Conservation (phyloP, 176 grass and related monocot species). For the Cenchrus fungigraminus region DNA sequence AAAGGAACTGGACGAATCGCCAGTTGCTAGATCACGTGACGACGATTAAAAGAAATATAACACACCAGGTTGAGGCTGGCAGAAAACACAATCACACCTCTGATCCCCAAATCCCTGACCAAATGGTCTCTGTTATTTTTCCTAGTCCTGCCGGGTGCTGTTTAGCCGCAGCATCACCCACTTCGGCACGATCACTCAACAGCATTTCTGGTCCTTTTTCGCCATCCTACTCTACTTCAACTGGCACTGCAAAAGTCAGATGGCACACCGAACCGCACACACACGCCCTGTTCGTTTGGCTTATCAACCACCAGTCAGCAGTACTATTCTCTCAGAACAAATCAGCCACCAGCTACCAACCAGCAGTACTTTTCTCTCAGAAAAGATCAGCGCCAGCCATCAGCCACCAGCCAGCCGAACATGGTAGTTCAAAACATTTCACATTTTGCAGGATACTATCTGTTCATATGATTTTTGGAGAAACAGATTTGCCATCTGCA, state of each 20-base stretch:
- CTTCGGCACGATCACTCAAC: neutral
- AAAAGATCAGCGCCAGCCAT: no score
- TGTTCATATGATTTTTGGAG: neutral
- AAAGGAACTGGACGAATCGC: neutral
- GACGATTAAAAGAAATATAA: neutral
- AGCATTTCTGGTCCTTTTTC: neutral
- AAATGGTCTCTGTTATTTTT: neutral
- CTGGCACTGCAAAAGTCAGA: no score
- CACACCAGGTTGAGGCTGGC: neutral
- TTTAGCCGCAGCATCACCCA: neutral
- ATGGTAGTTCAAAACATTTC: neutral
- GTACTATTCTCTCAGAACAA: no score
- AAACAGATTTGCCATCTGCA: no score
- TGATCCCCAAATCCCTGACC: neutral
- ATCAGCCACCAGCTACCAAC: no score
- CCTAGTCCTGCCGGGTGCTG: neutral
- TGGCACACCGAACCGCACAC: no score
- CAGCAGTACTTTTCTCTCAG: no score
- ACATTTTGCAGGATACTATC: no score
- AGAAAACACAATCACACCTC: neutral
- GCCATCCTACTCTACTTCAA: neutral
- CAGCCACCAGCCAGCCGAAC: no score
- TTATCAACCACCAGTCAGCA: no score
- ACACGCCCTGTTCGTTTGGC: no score
- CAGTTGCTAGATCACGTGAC: conserved; percentile 2